These are phyloP conservation scores for Parsonsia alboflavescens DNA, from an alignment of 257 asterid species.

Conservation along the genomic window DNA sequence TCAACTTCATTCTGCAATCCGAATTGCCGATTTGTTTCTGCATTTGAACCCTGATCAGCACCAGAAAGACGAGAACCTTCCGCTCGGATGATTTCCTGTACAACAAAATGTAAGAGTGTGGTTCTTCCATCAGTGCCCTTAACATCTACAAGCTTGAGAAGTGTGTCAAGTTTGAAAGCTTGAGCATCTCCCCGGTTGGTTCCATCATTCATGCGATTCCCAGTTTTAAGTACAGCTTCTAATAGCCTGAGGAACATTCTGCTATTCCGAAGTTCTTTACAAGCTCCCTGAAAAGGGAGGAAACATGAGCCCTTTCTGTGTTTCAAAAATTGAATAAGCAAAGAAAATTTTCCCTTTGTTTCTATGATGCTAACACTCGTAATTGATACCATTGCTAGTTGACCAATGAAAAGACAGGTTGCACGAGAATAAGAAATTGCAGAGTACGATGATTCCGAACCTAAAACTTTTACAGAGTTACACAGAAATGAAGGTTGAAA, in stretches of 20 bases:
- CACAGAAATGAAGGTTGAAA: background rate
- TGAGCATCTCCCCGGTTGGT: conserved; percentile 76
- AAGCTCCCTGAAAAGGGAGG: conserved; percentile 51
- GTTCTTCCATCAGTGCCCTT: conserved; percentile 79
- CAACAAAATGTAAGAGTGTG: conserved; percentile 72
- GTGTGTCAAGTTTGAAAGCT: conserved; percentile 80
- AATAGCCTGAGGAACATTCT: conserved; percentile 70
- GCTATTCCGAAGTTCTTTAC: conserved; percentile 70
- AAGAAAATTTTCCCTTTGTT: no score
- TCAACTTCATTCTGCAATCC: conserved; percentile 50
- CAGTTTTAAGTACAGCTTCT: conserved; percentile 82
- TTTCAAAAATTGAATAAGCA: background rate
- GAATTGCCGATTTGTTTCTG: conserved; percentile 28
- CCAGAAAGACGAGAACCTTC: conserved; percentile 67
- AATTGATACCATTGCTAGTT: background rate
- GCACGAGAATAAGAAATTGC: background rate
- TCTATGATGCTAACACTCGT: background rate
- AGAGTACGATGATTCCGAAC: background rate
- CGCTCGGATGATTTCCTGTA: conserved; percentile 65
- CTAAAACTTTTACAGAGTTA: background rate
- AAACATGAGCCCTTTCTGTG: background rate
- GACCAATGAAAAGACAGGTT: background rate
- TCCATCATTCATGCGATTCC: conserved; percentile 79
- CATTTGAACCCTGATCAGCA: conserved; percentile 18
- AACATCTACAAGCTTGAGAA: conserved; percentile 72